Percentiles rank a stretch among this genome's conserved stretches.
These are phyloP conservation scores for Neopestalotiopsis rosae DNA, from an alignment of 2,329 filamentous ascomycete genomes.

Conservation along the genomic window DNA sequence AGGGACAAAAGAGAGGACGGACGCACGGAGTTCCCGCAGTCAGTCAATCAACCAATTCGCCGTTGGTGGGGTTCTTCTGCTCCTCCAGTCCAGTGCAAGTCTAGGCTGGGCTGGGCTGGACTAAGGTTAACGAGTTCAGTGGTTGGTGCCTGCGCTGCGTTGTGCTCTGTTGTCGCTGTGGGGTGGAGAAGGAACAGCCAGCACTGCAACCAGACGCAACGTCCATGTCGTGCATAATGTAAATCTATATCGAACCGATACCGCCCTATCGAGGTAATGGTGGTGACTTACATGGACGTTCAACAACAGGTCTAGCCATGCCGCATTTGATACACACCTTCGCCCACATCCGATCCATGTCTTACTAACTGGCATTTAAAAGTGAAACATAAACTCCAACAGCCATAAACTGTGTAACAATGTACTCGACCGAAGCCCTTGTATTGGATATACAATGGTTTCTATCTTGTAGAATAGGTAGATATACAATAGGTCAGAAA, in stretches of 20 bases:
- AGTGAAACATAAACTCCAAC: not conserved
- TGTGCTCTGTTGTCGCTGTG: not conserved
- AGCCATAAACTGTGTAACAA: not conserved
- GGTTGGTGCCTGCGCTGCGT: not conserved
- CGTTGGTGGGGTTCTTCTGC: not conserved
- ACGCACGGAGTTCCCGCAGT: not conserved
- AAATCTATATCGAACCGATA: not conserved
- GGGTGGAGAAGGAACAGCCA: not conserved
- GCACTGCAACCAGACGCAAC: not conserved
- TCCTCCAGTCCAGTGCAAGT: not conserved
- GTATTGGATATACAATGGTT: too few species aligned
- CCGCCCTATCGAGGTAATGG: constrained; percentile 10
- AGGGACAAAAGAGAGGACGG: not conserved
- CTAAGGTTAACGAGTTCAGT: not conserved
- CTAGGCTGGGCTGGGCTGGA: not conserved
- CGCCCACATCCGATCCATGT: too few species aligned
- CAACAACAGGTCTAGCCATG: too few species aligned
- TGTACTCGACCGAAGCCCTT: too few species aligned
- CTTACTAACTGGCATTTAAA: too few species aligned
- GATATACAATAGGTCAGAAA: too few species aligned
- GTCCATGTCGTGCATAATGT: not conserved
- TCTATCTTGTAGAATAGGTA: too few species aligned
- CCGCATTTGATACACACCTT: too few species aligned
- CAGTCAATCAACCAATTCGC: not conserved
- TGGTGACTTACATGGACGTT: not conserved